Evolutionary conservation across 306 rosid species (phyloP), one percentile per base, ranked within the genome.

Genomic region (Quercus bicolor): DNA sequence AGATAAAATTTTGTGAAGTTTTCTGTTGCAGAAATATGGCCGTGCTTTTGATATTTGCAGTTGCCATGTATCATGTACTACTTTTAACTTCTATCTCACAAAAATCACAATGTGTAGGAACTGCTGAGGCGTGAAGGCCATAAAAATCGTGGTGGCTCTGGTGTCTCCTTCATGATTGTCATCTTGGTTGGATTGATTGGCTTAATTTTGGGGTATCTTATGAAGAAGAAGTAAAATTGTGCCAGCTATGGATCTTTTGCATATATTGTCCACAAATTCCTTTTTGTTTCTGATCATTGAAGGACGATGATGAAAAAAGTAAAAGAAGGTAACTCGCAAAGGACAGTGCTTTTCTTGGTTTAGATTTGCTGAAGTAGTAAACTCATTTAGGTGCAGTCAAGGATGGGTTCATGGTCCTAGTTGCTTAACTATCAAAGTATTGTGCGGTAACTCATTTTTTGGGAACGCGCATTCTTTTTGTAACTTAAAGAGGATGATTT

Each of bases 111-210:
- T 72, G 74, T 88, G 90, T 79, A 95, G 98, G 98, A 92, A 61
- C 89, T 91, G 61, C 85, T 95, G 92, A 92, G 77, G 87, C 92
- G 90, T 21, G 90, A 88, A 73, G 77, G 84, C 83, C 80, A 81
- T 78, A 90, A 86, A 87, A 95, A 33, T 76, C 77, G 71, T 12
- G 91, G 95, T 51, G 97, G 69, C 6, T 9, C 48, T 3, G 72
- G 98, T 15, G 81, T 88, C 54, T 89, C 97, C 5, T 76, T 91
- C 75, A 62, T 89, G 81, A 5, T 88, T 16, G 91, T 91, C 75
- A 57, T 89, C 82, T 74, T 91, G 51, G 68, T 93, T 6, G 92
- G 97, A 84, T 77, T 93, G 73, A 56, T 93, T 61, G 98, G 97
- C 88, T 28, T 88, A 72, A 81, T 87, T 77, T 80, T 93, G 88